Conservation (phyloP, 768 basidiomycete genomes). For the Suillus occidentalis region DNA sequence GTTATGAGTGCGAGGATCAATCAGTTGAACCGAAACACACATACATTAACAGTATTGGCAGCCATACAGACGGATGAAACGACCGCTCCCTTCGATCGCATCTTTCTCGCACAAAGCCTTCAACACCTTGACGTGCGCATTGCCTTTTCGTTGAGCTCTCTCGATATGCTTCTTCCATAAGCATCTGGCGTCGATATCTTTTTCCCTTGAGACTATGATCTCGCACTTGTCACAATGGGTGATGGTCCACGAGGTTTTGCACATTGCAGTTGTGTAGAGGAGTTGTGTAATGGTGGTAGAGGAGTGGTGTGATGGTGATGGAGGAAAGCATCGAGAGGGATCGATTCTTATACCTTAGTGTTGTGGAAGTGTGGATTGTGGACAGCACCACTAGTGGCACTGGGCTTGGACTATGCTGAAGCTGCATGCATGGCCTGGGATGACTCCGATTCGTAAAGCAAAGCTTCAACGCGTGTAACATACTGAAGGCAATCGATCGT, state of each 20-base stretch:
- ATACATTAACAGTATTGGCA: background rate
- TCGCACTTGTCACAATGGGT: background rate
- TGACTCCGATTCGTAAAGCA: too few relatives aligned
- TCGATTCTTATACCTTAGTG: background rate
- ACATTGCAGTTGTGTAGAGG: conserved; percentile 41
- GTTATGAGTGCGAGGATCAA: background rate
- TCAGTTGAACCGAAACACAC: background rate
- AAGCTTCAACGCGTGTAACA: too few relatives aligned
- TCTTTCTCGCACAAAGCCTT: background rate
- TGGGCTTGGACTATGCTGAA: too few relatives aligned
- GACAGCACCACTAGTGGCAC: too few relatives aligned
- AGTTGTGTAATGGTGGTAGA: too few relatives aligned
- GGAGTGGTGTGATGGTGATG: too few relatives aligned
- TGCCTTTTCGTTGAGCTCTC: background rate
- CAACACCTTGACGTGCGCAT: background rate
- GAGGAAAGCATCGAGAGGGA: too few relatives aligned
- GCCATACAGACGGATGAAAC: background rate
- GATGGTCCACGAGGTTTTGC: conserved; percentile 47
- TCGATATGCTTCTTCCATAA: background rate
- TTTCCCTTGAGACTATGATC: background rate
- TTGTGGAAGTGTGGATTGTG: background rate
- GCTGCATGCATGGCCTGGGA: too few relatives aligned
- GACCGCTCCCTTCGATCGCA: background rate
- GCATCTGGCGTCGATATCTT: background rate
- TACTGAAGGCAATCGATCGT: too few relatives aligned